Evolutionary conservation across 352 stramenopile species (phyloP).

Genomic region (Phytophthora macrochlamydospora): DNA sequence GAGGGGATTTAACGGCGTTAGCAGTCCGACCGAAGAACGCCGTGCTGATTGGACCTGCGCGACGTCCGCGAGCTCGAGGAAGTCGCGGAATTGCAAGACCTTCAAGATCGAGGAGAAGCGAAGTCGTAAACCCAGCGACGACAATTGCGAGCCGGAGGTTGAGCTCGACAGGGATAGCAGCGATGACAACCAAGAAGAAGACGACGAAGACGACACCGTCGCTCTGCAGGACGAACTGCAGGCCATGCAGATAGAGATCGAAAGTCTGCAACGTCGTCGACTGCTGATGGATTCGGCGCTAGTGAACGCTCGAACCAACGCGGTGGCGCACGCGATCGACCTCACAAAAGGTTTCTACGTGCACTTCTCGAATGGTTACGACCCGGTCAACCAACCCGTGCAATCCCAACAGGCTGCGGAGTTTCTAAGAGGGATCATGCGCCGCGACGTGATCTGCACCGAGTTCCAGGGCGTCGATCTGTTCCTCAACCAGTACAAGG

Average conservation of each 20-base stretch:
- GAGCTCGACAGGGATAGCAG: conserved; percentile 5
- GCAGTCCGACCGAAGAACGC: not conserved
- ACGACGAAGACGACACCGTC: not conserved
- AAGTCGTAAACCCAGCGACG: not conserved
- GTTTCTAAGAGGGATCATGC: conserved; percentile 53
- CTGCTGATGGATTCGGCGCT: conserved; percentile 39
- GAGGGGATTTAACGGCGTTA: not conserved
- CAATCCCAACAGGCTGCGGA: conserved; percentile 25
- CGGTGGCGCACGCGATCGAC: conserved; percentile 35
- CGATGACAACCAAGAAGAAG: conserved; percentile 9
- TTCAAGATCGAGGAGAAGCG: not conserved
- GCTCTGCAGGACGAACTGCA: conserved; percentile 26
- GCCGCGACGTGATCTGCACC: conserved; percentile 46
- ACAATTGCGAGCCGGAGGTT: conserved; percentile 6
- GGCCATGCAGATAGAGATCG: conserved; percentile 39
- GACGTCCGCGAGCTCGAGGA: conserved; percentile 3
- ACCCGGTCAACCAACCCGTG: conserved; percentile 22
- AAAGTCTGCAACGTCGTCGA: conserved; percentile 40
- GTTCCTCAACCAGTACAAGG: conserved; percentile 55
- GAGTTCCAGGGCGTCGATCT: conserved; percentile 61
- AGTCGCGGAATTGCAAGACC: conserved; percentile 22
- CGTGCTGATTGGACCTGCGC: conserved; percentile 1
- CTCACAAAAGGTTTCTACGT: conserved; percentile 49
- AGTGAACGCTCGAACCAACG: conserved; percentile 39
- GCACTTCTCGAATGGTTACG: conserved; percentile 47